A percentile compares a stretch with the other conserved stretches of the same genome.
Conservation (phyloP, 176 grass and related monocot species). For the Saccharum spontaneum region DNA sequence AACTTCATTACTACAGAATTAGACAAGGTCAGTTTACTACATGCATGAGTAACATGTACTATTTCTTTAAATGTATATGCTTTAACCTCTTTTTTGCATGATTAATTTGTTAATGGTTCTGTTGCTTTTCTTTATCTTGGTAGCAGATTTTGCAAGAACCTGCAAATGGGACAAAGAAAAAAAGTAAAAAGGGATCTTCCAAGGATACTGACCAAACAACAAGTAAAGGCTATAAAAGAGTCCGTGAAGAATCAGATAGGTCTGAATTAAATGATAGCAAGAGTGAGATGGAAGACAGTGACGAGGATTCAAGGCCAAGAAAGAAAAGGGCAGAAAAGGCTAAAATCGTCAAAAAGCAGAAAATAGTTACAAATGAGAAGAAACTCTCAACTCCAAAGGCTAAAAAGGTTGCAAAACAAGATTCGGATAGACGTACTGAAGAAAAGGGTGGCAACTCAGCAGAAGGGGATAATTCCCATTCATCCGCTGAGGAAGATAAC, state of each 20-base stretch:
- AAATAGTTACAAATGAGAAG: conserved; percentile 43
- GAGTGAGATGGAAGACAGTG: conserved; percentile 54
- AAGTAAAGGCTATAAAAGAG: conserved; percentile 64
- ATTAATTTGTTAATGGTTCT: conserved; percentile 25
- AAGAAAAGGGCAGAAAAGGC: conserved; percentile 53
- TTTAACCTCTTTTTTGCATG: conserved; percentile 21
- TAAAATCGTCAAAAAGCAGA: conserved; percentile 62
- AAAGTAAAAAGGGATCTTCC: conserved; percentile 42
- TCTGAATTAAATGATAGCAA: conserved; percentile 58
- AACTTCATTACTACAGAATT: conserved; percentile 65
- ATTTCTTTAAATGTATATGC: conserved; percentile 23
- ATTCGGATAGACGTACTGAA: conserved; percentile 39
- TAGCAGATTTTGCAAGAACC: conserved; percentile 69
- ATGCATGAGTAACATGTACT: conserved; percentile 7
- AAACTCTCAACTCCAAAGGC: conserved; percentile 54
- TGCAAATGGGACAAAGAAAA: conserved; percentile 65
- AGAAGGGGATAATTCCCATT: conserved; percentile 54
- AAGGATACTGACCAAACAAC: conserved; percentile 38
- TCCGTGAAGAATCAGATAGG: conserved; percentile 48
- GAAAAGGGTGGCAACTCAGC: conserved; percentile 45
- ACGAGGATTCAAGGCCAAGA: conserved; percentile 56
- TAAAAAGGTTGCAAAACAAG: conserved; percentile 53
- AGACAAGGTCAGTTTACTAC: conserved; percentile 54
- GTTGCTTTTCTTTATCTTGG: conserved; percentile 24
- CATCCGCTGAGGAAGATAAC: conserved; percentile 69